Evolutionary conservation across 1,284 basidiomycete species (phyloP), one percentile per base, ranked within the genome.

Genomic region (Sporisorium exsertum): DNA sequence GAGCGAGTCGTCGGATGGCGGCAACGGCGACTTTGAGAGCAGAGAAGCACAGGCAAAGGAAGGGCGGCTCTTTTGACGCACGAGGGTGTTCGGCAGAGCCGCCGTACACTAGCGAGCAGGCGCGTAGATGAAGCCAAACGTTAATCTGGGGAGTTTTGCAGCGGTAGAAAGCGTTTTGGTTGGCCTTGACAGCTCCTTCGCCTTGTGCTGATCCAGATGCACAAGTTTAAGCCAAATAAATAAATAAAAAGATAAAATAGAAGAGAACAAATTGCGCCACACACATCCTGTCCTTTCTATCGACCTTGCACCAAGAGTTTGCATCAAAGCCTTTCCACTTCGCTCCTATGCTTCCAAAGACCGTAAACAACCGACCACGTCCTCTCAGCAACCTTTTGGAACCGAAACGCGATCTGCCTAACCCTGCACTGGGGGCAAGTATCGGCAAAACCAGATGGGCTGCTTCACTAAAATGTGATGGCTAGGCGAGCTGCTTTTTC

Each of bases 71-170:
- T 12, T 29, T 29, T 49, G 27, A 49, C 32, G 47, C 27, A 49
- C 47, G 29, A 29, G 47, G 46, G 47, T 10, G 16, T 49, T 49
- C 47, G 47, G 47, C 47, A 49, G 27, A 49, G 47, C 47, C 47
- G 47, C 47, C 47, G 47, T 29, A 29, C 26, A 12, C 29, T 32
- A 49, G 47, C 47, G 18, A 29, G 29, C 15, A 32, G 27, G 47
- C 47, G 47, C 27, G 27, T 49, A 49, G 47, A 40, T 40, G 37
- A 40, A 40, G 37, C 37, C 37, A n/a, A 40, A 40, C 18, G 37
- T 40, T 40, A 40, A 40, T 40, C 37, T 18, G 16, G 4, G 10
- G 13, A 9, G 35, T 5, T 35, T 35, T 35, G 35, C 29, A 32
- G 29, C 29, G 5, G 5, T 5, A 35, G 13, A 35, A 35, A 35